These are phyloP conservation scores for Magnaporthiopsis incrustans DNA, from an alignment of 2,329 filamentous ascomycete species.

Conservation along the genomic window DNA sequence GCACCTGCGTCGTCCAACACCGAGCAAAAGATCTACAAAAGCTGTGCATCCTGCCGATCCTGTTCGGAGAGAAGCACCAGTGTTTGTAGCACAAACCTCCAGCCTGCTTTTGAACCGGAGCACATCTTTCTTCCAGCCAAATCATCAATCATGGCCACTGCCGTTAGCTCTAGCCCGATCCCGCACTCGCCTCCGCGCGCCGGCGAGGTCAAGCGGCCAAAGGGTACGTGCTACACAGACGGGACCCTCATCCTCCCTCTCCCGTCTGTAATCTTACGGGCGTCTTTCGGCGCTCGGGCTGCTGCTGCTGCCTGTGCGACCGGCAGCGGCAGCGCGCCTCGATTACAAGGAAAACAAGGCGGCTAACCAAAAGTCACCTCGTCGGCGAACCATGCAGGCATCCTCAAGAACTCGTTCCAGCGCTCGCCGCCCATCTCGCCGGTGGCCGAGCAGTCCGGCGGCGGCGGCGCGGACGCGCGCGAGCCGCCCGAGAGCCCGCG, in stretches of 20 bases:
- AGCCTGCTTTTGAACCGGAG: background rate
- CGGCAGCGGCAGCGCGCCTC: background rate
- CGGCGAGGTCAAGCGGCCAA: constrained; percentile 33
- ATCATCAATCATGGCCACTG: constrained; percentile 30
- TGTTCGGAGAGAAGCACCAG: background rate
- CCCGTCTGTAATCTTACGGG: background rate
- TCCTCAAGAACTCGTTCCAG: constrained; percentile 83
- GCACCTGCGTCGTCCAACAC: background rate
- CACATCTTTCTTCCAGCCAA: background rate
- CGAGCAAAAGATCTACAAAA: background rate
- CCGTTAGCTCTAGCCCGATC: constrained; percentile 27
- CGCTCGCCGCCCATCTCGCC: constrained; percentile 49
- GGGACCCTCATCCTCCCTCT: background rate
- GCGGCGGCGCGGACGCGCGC: background rate
- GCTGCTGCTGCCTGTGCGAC: background rate
- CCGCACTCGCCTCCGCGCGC: constrained; percentile 34
- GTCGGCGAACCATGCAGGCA: constrained; percentile 48
- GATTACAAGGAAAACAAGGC: background rate
- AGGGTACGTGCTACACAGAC: constrained; percentile 26
- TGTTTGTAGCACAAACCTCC: background rate
- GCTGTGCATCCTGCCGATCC: background rate
- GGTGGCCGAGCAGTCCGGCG: constrained; percentile 17
- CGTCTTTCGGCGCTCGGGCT: background rate
- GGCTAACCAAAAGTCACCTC: background rate
- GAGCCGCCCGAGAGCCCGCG: constrained; percentile 32